These are phyloP conservation scores for Exophiala oligosperma DNA, from an alignment of 2,329 filamentous ascomycete species.

Conservation along the genomic window DNA sequence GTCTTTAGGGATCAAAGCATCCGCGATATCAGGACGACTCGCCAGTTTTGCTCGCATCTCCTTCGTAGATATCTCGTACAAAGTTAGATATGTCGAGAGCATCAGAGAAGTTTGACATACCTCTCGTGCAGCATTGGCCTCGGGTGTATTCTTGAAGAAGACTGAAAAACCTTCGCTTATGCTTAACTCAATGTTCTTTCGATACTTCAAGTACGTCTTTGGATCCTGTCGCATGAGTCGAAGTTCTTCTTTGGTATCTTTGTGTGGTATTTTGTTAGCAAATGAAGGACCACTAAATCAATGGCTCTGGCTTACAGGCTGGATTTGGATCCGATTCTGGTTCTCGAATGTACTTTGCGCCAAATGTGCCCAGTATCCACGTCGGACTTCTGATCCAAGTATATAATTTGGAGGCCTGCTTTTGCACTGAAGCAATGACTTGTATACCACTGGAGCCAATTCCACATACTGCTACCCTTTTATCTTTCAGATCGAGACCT, in stretches of 20 bases:
- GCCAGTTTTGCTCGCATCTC: conserved; percentile 25
- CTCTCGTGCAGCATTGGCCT: neutral
- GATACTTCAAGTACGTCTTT: conserved; percentile 18
- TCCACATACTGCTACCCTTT: conserved; percentile 29
- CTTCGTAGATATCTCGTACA: neutral
- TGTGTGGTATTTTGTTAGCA: neutral
- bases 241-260: neutral
- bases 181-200: conserved; percentile 17
- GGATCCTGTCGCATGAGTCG: conserved; percentile 9
- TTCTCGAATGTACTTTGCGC: conserved; percentile 16
- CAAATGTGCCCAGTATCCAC: conserved; percentile 29
- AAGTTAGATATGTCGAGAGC: neutral
- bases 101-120: neutral
- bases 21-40: conserved; percentile 15
- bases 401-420: conserved; percentile 33
- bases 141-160: conserved; percentile 4
- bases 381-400: conserved; percentile 34
- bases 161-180: conserved; percentile 12
- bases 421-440: conserved; percentile 39
- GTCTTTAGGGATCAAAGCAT: conserved; percentile 26
- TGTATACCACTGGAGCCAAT: conserved; percentile 28
- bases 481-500: conserved; percentile 27
- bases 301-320: conserved; percentile 13
- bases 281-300: neutral
- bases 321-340: conserved; percentile 7